phyloP scores from a whole-genome alignment of 1,284 basidiomycete genomes.

The Laetiporus sulphureus region DNA sequence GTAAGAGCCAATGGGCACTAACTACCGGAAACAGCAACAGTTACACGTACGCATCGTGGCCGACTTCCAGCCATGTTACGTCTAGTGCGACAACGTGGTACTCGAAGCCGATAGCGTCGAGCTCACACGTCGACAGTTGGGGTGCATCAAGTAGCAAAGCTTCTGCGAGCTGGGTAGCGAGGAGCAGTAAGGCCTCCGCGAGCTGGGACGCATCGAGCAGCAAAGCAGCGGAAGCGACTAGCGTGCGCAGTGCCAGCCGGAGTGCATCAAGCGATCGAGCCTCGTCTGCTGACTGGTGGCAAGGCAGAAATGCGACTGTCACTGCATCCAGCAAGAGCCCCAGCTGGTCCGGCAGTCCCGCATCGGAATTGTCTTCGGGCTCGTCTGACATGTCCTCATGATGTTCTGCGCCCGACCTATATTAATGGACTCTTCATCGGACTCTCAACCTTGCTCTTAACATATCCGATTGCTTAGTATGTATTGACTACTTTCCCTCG shows the following conservation, averaged over 20 bases:
- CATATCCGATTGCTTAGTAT: slow-evolving; percentile 4
- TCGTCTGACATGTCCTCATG: slow-evolving; percentile 1
- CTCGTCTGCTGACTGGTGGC: not conserved
- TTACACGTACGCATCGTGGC: slow-evolving; percentile 39
- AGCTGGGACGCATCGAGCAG: slow-evolving; percentile 1
- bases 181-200: not conserved
- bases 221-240: no score
- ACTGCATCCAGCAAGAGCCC: no score
- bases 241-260: no score
- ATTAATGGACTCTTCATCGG: slow-evolving; percentile 2
- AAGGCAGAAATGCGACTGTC: no score
- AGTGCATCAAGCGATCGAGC: not conserved
- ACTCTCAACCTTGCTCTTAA: slow-evolving; percentile 1
- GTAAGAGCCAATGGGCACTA: slow-evolving; percentile 52
- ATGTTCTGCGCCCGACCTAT: not conserved
- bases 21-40: slow-evolving; percentile 43
- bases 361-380: not conserved
- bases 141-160: not conserved
- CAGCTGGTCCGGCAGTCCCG: slow-evolving; percentile 3
- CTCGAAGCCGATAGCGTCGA: not conserved
- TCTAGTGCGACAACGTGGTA: slow-evolving; percentile 1
- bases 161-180: not conserved
- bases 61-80: slow-evolving; percentile 10
- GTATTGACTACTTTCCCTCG: not conserved
- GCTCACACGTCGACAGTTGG: not conserved